phyloP scores from a whole-genome alignment of 2,329 filamentous ascomycete genomes.

The Cladophialophora carrionii region DNA sequence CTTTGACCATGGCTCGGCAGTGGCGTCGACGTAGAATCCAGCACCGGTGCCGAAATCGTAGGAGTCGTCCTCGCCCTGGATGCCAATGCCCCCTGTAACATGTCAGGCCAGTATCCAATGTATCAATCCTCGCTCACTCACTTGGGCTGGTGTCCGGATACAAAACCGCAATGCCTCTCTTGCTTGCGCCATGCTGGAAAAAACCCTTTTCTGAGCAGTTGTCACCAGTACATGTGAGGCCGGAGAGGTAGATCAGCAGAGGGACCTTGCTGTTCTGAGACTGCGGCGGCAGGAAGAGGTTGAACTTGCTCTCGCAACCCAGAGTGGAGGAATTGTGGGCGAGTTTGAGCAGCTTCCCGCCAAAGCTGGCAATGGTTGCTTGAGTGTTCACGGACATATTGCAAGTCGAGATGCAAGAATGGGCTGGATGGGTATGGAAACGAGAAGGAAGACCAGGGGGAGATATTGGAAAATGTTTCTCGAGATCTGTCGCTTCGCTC shows the following conservation, averaged over 20 bases:
- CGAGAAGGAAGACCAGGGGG: not conserved
- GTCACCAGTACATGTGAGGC: slow-evolving; percentile 91
- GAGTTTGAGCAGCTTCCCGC: slow-evolving; percentile 93
- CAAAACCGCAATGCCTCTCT: slow-evolving; percentile 84
- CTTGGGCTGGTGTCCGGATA: slow-evolving; percentile 95
- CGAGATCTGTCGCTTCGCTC: slow-evolving; percentile 3
- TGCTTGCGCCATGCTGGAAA: slow-evolving; percentile 80
- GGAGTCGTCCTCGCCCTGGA: slow-evolving; percentile 80
- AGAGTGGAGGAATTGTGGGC: slow-evolving; percentile 79
- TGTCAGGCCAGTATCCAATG: slow-evolving; percentile 8
- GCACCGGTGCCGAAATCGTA: slow-evolving; percentile 93
- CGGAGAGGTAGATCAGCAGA: slow-evolving; percentile 89
- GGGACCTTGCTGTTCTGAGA: slow-evolving; percentile 69
- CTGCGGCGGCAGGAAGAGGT: slow-evolving; percentile 83
- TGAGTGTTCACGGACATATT: slow-evolving; percentile 86
- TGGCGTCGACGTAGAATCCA: slow-evolving; percentile 93
- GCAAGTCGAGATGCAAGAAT: not conserved
- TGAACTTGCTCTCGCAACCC: slow-evolving; percentile 86
- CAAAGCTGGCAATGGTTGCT: slow-evolving; percentile 86
- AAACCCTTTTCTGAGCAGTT: slow-evolving; percentile 79
- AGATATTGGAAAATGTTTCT: slow-evolving; percentile 11
- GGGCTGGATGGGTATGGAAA: not conserved
- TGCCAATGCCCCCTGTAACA: slow-evolving; percentile 68
- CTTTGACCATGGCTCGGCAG: slow-evolving; percentile 69
- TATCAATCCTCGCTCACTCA: slow-evolving; percentile 46